Base-by-base conservation (phyloP, 2,329 filamentous ascomycete genomes). In the Trichoderma sp. region DNA sequence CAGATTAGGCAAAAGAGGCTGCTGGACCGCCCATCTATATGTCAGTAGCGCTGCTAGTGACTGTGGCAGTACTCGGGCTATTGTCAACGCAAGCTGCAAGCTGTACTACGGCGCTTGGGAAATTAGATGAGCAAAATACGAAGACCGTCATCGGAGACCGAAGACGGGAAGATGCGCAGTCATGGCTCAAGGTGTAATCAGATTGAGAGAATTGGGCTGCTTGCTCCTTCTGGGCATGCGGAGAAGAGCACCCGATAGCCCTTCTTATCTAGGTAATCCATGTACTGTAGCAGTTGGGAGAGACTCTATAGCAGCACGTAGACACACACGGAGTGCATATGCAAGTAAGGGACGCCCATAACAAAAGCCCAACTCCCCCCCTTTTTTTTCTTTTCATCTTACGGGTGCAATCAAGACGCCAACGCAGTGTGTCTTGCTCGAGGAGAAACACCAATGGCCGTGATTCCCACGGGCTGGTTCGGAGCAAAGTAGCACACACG, bases 1-100 rank as follows among this genome's bases (percentile, higher is more conserved):
- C 43, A 59, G 60, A 59, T 59, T 59, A 59, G 60, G 67, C 59
- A 69, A 65, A 65, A 65, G 54, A 59, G 39, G 54, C 59, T 65
- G 65, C 61, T 28, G 26, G 56, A 56, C 51, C 61, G 60, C 34
- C 61, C 18, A 37, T 13, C 34, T 49, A 58, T 49, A 51, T 28
- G 18, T 18, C 24, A 34, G 32, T 46, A n/a, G 46, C 21, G 30
- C 56, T 59, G 34, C 11, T 26, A 54, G 51, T 34, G 21, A 30
- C 8, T 43, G 39, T 43, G 18, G 39, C 18, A 43, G 16, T 43
- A 43, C 39, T n/a, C 39, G 39, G 7, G 39, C 39, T 43, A 43
- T 43, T 43, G 18, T 43, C 39, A n/a, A 18, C 5, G 7, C 16
- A 18, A 8, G 46, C 10, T 56, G 54, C 8, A 34, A 34, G 21